phyloP scores from a whole-genome alignment of 495 filamentous ascomycete species.

The Talaromyces liani region DNA sequence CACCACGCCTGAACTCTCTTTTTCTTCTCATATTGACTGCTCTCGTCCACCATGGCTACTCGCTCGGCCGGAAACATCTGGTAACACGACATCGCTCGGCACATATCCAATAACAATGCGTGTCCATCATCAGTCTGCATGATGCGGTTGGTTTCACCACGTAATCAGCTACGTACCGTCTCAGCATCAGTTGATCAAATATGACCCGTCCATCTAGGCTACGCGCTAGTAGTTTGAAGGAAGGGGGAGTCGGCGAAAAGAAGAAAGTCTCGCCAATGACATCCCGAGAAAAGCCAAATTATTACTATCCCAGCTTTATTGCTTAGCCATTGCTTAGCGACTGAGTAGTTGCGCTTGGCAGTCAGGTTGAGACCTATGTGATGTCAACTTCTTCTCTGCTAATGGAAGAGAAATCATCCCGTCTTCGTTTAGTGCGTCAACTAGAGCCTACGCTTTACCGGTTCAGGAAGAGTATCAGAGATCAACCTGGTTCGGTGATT shows the following conservation, averaged over 20 bases:
- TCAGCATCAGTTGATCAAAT: background rate
- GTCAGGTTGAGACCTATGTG: background rate
- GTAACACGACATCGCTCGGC: background rate
- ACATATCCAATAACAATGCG: background rate
- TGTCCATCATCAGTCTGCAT: background rate
- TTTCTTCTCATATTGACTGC: background rate
- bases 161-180: background rate
- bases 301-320: background rate
- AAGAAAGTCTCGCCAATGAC: background rate
- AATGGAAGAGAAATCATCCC: background rate
- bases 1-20: conserved; percentile 1
- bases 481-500: background rate
- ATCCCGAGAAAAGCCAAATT: background rate
- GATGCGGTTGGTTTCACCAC: background rate
- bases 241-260: background rate
- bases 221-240: background rate
- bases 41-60: background rate
- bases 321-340: background rate
- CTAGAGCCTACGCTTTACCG: background rate
- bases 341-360: background rate
- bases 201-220: background rate
- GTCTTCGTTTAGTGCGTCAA: background rate
- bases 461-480: background rate
- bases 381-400: background rate
- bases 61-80: background rate